Percentiles rank a stretch among this genome's conserved stretches.
phyloP scores from a whole-genome alignment of 1,284 basidiomycete genomes.

The Ceratobasidium theobromae region DNA sequence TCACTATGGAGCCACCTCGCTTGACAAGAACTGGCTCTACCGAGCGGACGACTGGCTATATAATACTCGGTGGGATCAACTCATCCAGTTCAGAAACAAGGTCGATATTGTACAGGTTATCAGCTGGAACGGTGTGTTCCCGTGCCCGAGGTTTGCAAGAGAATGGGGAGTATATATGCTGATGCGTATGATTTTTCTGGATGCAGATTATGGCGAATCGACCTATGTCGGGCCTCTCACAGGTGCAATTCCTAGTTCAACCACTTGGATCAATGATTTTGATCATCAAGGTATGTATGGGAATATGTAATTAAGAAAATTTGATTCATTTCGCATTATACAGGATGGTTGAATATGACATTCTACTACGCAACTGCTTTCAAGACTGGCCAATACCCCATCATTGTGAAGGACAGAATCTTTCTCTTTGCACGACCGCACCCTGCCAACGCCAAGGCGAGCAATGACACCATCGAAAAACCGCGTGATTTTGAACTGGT shows the following conservation, averaged over 20 bases:
- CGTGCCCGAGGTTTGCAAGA: no score
- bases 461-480: slow-evolving; percentile 53
- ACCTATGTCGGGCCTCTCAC: slow-evolving; percentile 67
- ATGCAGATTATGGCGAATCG: slow-evolving; percentile 58
- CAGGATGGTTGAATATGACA: slow-evolving; percentile 66
- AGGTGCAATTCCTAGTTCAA: slow-evolving; percentile 62
- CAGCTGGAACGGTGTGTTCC: slow-evolving; percentile 55
- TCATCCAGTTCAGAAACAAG: slow-evolving; percentile 61
- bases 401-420: slow-evolving; percentile 63
- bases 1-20: slow-evolving; percentile 57
- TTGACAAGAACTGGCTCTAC: slow-evolving; percentile 81
- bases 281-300: slow-evolving; percentile 54
- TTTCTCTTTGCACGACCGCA: slow-evolving; percentile 76
- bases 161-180: neutral
- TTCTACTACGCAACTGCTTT: slow-evolving; percentile 72
- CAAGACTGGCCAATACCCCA: slow-evolving; percentile 70
- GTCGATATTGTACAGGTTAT: slow-evolving; percentile 59
- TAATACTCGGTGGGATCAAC: slow-evolving; percentile 69
- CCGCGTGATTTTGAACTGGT: slow-evolving; percentile 60
- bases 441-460: slow-evolving; percentile 55
- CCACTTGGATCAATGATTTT: slow-evolving; percentile 66
- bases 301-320: neutral
- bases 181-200: neutral
- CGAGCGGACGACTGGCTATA: slow-evolving; percentile 73
- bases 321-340: neutral